A percentile compares a stretch with the other conserved stretches of the same genome.
These are phyloP conservation scores for Rhizoclosmatium sp. DNA, from an alignment of 192 early-diverging fungal genomes.

Conservation along the genomic window DNA sequence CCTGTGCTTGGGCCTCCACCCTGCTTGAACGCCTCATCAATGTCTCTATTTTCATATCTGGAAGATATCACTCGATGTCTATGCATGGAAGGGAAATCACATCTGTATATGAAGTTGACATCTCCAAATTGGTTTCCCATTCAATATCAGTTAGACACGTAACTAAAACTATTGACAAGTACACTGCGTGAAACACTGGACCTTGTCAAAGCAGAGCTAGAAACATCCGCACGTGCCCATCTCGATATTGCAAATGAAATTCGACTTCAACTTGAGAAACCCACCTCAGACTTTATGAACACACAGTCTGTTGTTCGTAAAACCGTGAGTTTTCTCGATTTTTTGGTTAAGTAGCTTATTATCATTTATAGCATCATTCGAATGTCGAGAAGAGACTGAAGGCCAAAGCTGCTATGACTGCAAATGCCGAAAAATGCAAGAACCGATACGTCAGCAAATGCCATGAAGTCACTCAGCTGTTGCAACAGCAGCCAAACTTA, in stretches of 20 bases:
- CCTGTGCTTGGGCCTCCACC: too few relatives aligned
- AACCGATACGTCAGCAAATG: slow-evolving; percentile 59
- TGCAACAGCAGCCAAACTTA: slow-evolving; percentile 26
- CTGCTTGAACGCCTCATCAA: too few relatives aligned
- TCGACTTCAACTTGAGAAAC: slow-evolving; percentile 56
- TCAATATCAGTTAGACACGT: too few relatives aligned
- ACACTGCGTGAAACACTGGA: slow-evolving; percentile 61
- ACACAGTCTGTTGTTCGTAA: slow-evolving; percentile 53
- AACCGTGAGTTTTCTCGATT: slow-evolving; percentile 43
- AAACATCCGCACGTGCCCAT: slow-evolving; percentile 52
- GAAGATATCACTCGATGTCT: too few relatives aligned
- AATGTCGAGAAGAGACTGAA: slow-evolving; percentile 57
- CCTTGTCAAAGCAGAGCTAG: slow-evolving; percentile 56
- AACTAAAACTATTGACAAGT: slow-evolving; percentile 24
- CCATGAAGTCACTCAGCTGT: slow-evolving; percentile 44
- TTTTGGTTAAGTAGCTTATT: not conserved
- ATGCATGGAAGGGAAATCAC: too few relatives aligned
- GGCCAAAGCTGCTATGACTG: slow-evolving; percentile 48
- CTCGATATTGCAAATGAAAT: slow-evolving; percentile 60
- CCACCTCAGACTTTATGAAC: slow-evolving; percentile 49
- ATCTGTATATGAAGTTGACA: too few relatives aligned
- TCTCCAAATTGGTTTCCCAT: too few relatives aligned
- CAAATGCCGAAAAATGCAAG: slow-evolving; percentile 50
- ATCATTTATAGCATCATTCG: slow-evolving; percentile 49
- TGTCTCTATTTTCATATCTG: too few relatives aligned